Conservation (phyloP, 2,329 filamentous ascomycete species). For the Stagonosporopsis tanaceti region DNA sequence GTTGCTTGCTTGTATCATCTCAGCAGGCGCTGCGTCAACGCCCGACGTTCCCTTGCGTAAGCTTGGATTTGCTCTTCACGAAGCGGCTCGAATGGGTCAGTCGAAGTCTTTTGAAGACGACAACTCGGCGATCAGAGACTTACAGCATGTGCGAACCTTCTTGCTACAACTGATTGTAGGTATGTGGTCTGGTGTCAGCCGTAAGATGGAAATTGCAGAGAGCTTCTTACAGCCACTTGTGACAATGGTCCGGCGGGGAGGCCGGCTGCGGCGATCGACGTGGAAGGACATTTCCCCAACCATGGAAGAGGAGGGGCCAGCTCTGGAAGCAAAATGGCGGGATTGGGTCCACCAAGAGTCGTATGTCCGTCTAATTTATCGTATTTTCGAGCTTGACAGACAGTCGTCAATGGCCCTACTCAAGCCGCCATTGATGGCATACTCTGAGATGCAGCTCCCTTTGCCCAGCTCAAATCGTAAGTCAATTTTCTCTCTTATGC, state of each 20-base stretch:
- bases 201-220: constrained; percentile 67
- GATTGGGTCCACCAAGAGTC: constrained; percentile 71
- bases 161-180: constrained; percentile 61
- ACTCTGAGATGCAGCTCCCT: constrained; percentile 72
- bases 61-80: constrained; percentile 64
- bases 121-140: constrained; percentile 60
- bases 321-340: constrained; percentile 70
- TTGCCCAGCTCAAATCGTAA: constrained; percentile 65
- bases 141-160: constrained; percentile 62
- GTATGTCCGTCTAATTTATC: constrained; percentile 73
- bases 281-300: constrained; percentile 62
- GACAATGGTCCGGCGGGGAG: constrained; percentile 65
- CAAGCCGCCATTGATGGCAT: constrained; percentile 71
- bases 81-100: constrained; percentile 54
- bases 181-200: constrained; percentile 66
- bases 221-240: constrained; percentile 64
- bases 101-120: constrained; percentile 57
- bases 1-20: constrained; percentile 66
- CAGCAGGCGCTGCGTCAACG: constrained; percentile 67
- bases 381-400: constrained; percentile 70
- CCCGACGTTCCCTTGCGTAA: constrained; percentile 65
- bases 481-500: neutral
- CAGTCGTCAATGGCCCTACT: constrained; percentile 73
- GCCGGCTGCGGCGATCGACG: constrained; percentile 65
- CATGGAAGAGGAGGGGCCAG: constrained; percentile 63